Evolutionary conservation across 495 filamentous ascomycete genomes (phyloP).

Genomic region (Usnea hakonensis): DNA sequence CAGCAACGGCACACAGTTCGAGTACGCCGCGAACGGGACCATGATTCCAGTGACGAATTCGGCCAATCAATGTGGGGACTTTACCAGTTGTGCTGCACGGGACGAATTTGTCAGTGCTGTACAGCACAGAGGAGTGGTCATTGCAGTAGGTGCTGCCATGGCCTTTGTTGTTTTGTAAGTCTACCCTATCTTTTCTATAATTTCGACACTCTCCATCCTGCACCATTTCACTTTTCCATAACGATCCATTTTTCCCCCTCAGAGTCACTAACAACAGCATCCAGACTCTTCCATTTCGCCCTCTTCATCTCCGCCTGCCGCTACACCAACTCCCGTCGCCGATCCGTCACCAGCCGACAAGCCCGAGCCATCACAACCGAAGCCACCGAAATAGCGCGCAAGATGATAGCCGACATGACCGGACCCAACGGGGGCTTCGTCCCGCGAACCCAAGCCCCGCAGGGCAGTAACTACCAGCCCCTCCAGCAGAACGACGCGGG

Average conservation of each 20-base stretch:
- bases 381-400: slow-evolving; percentile 10
- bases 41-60: not conserved
- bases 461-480: not conserved
- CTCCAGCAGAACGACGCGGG: not conserved
- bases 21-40: not conserved
- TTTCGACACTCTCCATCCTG: not conserved
- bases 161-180: not conserved
- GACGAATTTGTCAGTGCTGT: not conserved
- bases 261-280: not conserved
- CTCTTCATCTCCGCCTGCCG: slow-evolving; percentile 34
- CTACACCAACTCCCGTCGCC: slow-evolving; percentile 23
- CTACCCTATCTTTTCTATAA: not conserved
- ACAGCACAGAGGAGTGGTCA: not conserved
- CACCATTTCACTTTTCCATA: not conserved
- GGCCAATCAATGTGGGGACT: not conserved
- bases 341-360: not conserved
- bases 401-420: slow-evolving; percentile 16
- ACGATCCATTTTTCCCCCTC: not conserved
- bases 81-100: not conserved
- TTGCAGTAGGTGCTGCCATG: slow-evolving; percentile 7
- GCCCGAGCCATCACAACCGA: slow-evolving; percentile 2
- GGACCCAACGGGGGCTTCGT: slow-evolving; percentile 9
- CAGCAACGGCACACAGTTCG: not conserved
- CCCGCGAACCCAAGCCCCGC: not conserved
- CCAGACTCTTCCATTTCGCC: slow-evolving; percentile 24